Evolutionary conservation across 805 yeast species (phyloP), one percentile per base, ranked within the genome.

Genomic region (Wickerhamomyces tratensis): DNA sequence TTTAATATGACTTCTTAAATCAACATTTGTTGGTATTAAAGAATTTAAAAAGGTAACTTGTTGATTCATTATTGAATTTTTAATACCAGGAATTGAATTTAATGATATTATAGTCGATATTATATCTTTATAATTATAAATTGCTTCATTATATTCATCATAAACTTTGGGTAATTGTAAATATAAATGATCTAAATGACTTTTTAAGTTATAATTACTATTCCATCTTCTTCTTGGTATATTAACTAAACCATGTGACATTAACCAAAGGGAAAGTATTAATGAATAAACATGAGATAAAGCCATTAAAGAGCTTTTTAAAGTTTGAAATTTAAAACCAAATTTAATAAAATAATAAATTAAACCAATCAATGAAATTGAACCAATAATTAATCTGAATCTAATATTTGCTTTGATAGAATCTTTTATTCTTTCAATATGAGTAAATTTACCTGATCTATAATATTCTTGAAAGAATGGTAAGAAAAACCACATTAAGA

Each of bases 221-320:
- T 63, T 43, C 48, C 63, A 53, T 5, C 56, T 47, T 41, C 64
- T 58, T 44, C 84, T 68, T 0, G 95, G 94, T 2, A 85, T 67
- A 37, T 72, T 70, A 14, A 84, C 73, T 39, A 84, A 61, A 0
- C 95, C 95, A 58, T 86, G 89, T 3, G 91, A 85, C 84, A 86
- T 78, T 44, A 86, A 63, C 91, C 93, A 85, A 25, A 84, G 69
- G 3, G 91, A 88, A 33, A 86, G 54, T 2, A 81, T 67, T 54
- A 86, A 67, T 0, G 94, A 75, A 57, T 86, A 86, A 20, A 82
- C 78, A 57, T 86, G 93, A 1, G 93, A 76, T 10, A 83, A 52
- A 0, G 93, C 89, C 46, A 86, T 82, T 15, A 82, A 69, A 61
- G 86, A 70, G 30, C 79, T 70, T 56, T 79, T 82, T 49, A 86